Percentiles rank a stretch among this genome's conserved stretches.
Conservation (phyloP, 805 yeast genomes). For the Pichia cephalocereana region DNA sequence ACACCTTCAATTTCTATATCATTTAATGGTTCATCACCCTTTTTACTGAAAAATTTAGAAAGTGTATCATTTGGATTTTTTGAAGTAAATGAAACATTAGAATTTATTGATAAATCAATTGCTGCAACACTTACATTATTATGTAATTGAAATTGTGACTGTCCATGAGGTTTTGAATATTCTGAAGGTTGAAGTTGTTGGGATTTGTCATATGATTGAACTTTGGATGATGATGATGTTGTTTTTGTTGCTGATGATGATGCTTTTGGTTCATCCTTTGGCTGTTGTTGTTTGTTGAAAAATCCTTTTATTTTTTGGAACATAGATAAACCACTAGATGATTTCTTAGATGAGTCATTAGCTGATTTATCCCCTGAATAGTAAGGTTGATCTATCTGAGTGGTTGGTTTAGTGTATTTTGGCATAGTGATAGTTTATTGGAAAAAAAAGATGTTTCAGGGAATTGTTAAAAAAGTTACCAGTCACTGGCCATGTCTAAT, state of each 20-base stretch:
- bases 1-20: conserved; percentile 82
- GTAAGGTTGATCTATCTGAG: neutral
- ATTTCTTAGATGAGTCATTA: neutral
- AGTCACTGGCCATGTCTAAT: too few species aligned
- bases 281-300: neutral
- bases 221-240: neutral
- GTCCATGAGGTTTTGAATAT: too few species aligned
- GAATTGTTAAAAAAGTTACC: too few species aligned
- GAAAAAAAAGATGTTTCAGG: too few species aligned
- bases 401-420: neutral
- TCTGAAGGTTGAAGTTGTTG: neutral
- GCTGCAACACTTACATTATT: conserved; percentile 10
- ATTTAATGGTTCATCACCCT: conserved; percentile 66
- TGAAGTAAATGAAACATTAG: conserved; percentile 14
- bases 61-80: conserved; percentile 49
- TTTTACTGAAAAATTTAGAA: conserved; percentile 60
- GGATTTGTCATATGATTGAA: neutral
- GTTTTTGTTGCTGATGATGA: too few species aligned
- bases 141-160: too few species aligned
- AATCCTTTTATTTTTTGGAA: conserved; percentile 8
- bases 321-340: neutral
- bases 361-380: neutral
- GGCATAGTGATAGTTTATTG: neutral
- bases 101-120: conserved; percentile 11
- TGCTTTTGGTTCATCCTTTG: too few species aligned